Percentiles rank a stretch among this genome's conserved stretches.
Evolutionary conservation across 768 basidiomycete genomes (phyloP).

Genomic region (Tylopilus felleus): DNA sequence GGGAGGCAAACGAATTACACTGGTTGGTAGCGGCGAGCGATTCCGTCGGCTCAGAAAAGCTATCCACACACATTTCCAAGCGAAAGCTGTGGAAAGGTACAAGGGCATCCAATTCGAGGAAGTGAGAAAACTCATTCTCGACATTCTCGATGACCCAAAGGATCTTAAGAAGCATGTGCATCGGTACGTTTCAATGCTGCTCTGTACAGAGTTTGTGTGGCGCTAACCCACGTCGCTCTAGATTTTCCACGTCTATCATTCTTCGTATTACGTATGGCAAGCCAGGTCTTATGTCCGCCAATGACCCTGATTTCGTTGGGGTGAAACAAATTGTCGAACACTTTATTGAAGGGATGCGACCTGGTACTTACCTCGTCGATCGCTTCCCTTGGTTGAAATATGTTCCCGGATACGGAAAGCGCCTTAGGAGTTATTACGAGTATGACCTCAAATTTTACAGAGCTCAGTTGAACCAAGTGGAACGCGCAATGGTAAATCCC

Average conservation of each 20-base stretch:
- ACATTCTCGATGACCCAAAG: conserved; percentile 32
- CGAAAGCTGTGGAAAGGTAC: conserved; percentile 44
- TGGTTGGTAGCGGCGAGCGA: conserved; percentile 47
- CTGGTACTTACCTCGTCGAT: conserved; percentile 36
- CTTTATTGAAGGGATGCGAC: conserved; percentile 29
- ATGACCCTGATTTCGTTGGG: conserved; percentile 24
- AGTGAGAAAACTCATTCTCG: conserved; percentile 27
- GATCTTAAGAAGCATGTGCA: conserved; percentile 40
- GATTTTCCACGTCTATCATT: conserved; percentile 24
- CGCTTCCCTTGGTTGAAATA: conserved; percentile 9
- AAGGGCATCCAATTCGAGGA: conserved; percentile 41
- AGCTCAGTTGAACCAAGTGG: conserved; percentile 35
- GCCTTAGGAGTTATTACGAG: conserved; percentile 44
- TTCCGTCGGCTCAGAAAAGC: conserved; percentile 56
- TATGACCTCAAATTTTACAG: conserved; percentile 53
- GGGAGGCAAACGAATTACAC: conserved; percentile 50
- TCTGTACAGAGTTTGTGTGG: neutral
- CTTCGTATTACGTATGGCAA: conserved; percentile 28
- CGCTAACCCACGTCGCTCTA: conserved; percentile 1
- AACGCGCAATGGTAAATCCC: conserved; percentile 38
- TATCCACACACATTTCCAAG: conserved; percentile 51
- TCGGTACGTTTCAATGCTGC: conserved; percentile 40
- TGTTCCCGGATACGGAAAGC: conserved; percentile 45
- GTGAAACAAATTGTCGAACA: conserved; percentile 20
- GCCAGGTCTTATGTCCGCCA: conserved; percentile 10